These are phyloP conservation scores for Aspergillus aculeatus DNA, from an alignment of 2,329 filamentous ascomycete species.

Conservation along the genomic window DNA sequence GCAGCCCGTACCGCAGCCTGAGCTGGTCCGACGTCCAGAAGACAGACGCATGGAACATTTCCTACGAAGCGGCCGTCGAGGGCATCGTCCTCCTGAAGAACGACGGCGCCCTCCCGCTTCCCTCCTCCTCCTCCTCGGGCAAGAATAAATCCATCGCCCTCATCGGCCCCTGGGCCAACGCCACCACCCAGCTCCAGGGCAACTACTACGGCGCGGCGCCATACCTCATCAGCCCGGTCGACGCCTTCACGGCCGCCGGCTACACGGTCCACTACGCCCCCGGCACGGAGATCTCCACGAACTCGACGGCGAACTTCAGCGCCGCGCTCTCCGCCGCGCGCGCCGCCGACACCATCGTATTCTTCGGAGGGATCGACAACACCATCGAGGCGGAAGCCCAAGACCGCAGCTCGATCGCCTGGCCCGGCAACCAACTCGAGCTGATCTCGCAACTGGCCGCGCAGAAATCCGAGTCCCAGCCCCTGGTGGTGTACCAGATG, in stretches of 20 bases:
- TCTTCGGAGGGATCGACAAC: conserved; percentile 45
- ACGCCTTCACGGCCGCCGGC: conserved; percentile 50
- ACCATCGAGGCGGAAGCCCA: conserved; percentile 43
- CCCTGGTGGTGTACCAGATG: conserved; percentile 44
- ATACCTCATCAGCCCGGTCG: conserved; percentile 55
- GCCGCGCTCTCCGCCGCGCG: conserved; percentile 35
- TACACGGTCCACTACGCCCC: conserved; percentile 48
- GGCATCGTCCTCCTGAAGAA: conserved; percentile 55
- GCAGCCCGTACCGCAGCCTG: conserved; percentile 51
- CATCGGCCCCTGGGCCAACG: conserved; percentile 60
- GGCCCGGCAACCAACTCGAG: conserved; percentile 45
- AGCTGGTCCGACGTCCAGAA: conserved; percentile 58
- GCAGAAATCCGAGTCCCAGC: conserved; percentile 33
- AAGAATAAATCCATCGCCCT: conserved; percentile 47
- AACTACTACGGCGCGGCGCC: conserved; percentile 59
- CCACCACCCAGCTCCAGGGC: conserved; percentile 57
- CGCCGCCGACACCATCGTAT: conserved; percentile 40
- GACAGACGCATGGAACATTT: conserved; percentile 54
- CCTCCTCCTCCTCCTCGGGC: conserved; percentile 25
- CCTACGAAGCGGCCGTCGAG: conserved; percentile 53
- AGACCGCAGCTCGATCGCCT: conserved; percentile 43
- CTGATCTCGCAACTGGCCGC: conserved; percentile 38
- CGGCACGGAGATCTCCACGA: conserved; percentile 35
- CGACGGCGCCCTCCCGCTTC: conserved; percentile 49
- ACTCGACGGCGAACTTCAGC: conserved; percentile 32